Conservation (phyloP, 345 rosid species). For the Nephelium lappaceum region DNA sequence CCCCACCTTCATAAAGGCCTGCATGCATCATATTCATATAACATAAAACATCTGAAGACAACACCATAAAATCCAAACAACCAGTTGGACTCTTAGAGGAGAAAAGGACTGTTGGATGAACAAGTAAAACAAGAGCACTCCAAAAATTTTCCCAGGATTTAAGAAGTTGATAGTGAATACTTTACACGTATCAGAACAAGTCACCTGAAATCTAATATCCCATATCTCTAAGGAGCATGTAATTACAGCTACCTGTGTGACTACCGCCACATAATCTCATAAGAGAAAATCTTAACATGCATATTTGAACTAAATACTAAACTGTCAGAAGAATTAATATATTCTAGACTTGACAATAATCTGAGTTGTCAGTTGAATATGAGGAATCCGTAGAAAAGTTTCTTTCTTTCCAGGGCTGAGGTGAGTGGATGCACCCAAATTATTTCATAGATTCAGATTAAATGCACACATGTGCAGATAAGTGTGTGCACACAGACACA, state of each 20-base stretch:
- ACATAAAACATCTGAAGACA: slow-evolving; percentile 6
- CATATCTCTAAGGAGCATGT: neutral
- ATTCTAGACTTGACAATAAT: neutral
- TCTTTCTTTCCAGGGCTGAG: neutral
- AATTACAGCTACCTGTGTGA: neutral
- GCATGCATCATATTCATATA: slow-evolving; percentile 25
- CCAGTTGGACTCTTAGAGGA: neutral
- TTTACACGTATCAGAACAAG: slow-evolving; percentile 1
- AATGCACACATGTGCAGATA: neutral
- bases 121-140: slow-evolving; percentile 2
- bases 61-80: neutral
- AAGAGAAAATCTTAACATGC: neutral
- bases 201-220: neutral
- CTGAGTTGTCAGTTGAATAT: neutral
- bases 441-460: neutral
- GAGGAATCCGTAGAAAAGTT: neutral
- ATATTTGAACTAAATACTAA: slow-evolving; percentile 2
- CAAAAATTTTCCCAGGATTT: neutral
- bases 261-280: neutral
- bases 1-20: slow-evolving; percentile 77
- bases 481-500: neutral
- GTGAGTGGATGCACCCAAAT: neutral
- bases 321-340: neutral
- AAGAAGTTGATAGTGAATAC: neutral
- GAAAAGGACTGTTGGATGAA: slow-evolving; percentile 6